A percentile compares a stretch with the other conserved stretches of the same genome.
Conservation (phyloP, 1,284 basidiomycete species). For the Sporisorium scitamineum region DNA sequence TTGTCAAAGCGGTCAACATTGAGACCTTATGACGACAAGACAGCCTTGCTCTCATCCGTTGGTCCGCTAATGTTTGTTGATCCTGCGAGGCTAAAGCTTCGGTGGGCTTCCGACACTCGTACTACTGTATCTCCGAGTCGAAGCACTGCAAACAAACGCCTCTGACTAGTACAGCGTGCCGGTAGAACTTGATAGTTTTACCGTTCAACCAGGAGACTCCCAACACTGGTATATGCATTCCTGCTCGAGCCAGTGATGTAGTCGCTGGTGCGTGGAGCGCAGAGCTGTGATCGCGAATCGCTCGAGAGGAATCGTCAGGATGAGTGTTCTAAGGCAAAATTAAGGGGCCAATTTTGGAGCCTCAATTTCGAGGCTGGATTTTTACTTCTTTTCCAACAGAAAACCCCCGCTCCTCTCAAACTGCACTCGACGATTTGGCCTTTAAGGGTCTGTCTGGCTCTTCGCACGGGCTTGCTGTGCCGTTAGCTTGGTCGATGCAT, state of each 20-base stretch:
- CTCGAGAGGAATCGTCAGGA: too few relatives aligned
- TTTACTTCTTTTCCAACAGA: neutral
- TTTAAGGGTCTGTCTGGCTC: too few relatives aligned
- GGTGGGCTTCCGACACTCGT: too few relatives aligned
- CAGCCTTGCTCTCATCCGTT: neutral
- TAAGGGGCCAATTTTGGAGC: neutral
- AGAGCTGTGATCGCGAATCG: neutral
- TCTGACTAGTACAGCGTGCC: neutral
- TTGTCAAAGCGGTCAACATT: neutral
- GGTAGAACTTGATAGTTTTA: neutral
- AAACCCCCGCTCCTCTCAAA: too few relatives aligned
- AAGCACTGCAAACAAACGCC: conserved; percentile 7
- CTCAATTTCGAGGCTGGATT: neutral
- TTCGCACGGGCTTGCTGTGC: too few relatives aligned
- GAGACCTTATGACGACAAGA: neutral
- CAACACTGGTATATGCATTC: too few relatives aligned
- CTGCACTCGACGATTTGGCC: too few relatives aligned
- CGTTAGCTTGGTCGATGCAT: too few relatives aligned
- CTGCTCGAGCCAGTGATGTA: too few relatives aligned
- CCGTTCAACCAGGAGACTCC: too few relatives aligned
- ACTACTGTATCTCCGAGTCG: neutral
- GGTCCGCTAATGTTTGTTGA: neutral
- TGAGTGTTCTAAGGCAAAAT: too few relatives aligned
- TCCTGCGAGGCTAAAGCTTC: too few relatives aligned
- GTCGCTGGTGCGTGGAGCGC: neutral